A percentile compares a stretch with the other conserved stretches of the same genome.
Evolutionary conservation across 2,329 filamentous ascomycete genomes (phyloP).

Genomic region (Akanthomyces muscarius): DNA sequence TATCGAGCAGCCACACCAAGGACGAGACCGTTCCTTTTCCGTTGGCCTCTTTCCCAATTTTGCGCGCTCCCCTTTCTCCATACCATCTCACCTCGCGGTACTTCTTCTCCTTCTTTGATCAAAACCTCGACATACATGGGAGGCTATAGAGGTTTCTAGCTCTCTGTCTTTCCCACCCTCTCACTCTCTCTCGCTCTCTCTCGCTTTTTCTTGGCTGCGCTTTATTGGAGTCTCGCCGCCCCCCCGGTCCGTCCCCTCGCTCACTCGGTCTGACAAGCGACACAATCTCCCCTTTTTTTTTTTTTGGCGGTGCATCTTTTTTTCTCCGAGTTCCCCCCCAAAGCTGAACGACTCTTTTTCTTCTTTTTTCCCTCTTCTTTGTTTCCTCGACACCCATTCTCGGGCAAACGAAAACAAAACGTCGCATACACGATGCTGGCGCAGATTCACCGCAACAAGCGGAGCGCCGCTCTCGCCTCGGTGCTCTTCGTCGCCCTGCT

Average conservation of each 20-base stretch:
- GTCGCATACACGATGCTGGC: neutral
- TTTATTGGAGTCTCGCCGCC: conserved; percentile 4
- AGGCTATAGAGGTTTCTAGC: neutral
- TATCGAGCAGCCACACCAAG: neutral
- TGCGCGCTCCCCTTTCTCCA: neutral
- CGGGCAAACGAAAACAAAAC: neutral
- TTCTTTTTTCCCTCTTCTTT: neutral
- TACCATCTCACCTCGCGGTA: neutral
- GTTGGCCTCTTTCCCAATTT: neutral
- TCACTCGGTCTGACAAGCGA: neutral
- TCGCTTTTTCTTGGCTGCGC: neutral
- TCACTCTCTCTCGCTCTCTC: neutral
- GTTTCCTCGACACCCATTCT: neutral
- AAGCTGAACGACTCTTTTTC: neutral
- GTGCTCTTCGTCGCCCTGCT: conserved; percentile 10
- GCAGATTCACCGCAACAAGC: conserved; percentile 8
- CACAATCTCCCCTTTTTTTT: neutral
- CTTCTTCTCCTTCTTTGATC: neutral
- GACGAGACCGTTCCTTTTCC: conserved; percentile 21
- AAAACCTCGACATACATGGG: neutral
- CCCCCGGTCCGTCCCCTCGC: neutral
- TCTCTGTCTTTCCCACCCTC: neutral
- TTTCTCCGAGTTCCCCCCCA: neutral
- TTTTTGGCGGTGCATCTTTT: neutral
- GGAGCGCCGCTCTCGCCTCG: conserved; percentile 10